Percentiles rank a stretch among this genome's conserved stretches.
These are phyloP conservation scores for Coix lacrymajobi DNA, from an alignment of 176 grass and related monocot genomes.

Conservation along the genomic window DNA sequence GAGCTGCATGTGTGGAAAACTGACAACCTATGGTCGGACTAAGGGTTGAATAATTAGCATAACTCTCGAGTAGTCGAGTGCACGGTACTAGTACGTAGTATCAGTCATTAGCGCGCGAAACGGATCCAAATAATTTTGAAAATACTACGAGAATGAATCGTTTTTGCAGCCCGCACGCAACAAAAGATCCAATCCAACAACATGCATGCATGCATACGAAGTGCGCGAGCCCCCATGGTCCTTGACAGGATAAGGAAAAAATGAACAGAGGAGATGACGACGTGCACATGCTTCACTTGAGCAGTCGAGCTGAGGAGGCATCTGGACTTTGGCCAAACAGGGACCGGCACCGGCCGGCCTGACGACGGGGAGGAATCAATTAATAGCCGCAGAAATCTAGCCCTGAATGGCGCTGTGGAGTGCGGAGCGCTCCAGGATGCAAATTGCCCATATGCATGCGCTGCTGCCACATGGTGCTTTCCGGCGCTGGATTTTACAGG, in stretches of 20 bases:
- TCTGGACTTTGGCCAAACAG: conserved; percentile 4
- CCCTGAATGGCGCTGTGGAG: conserved; percentile 10
- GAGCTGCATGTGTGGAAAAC: not conserved
- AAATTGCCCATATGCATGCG: conserved; percentile 1
- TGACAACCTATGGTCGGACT: not conserved
- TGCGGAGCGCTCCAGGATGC: not conserved
- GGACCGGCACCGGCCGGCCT: not conserved
- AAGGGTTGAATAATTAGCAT: not conserved
- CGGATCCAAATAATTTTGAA: not conserved
- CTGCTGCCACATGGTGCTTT: not conserved
- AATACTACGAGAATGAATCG: not conserved
- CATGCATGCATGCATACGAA: not conserved
- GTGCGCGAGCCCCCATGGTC: not conserved
- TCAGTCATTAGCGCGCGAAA: not conserved
- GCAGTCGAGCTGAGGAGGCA: not conserved
- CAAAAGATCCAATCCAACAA: not conserved
- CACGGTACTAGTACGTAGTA: not conserved
- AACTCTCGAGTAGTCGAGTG: not conserved
- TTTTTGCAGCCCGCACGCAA: not conserved
- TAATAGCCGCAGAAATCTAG: not conserved
- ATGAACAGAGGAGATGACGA: not conserved
- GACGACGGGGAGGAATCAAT: not conserved
- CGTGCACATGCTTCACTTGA: conserved; percentile 19
- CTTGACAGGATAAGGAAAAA: not conserved
- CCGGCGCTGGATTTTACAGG: not conserved